These are phyloP conservation scores for Kwoniella mangroviensis DNA, from an alignment of 768 basidiomycete species.

Conservation along the genomic window DNA sequence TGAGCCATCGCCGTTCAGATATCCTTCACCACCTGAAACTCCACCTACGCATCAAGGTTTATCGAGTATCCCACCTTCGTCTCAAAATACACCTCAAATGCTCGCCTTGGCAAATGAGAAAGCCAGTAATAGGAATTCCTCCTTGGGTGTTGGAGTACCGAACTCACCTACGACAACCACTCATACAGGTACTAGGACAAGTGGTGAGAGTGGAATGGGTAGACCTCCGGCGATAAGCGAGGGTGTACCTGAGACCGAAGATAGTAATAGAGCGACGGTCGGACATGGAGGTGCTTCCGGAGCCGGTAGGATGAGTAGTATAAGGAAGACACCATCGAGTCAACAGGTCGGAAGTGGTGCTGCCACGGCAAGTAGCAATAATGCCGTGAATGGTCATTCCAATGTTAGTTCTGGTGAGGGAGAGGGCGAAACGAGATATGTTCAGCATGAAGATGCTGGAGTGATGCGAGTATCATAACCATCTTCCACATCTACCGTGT, in stretches of 20 bases:
- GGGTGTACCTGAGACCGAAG: constrained; percentile 12
- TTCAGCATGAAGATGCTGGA: constrained; percentile 44
- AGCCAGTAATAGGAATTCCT: constrained; percentile 4
- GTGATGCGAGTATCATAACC: constrained; percentile 36
- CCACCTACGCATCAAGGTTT: constrained; percentile 1
- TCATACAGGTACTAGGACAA: not conserved
- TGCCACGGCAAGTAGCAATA: not conserved
- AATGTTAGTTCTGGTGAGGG: not conserved
- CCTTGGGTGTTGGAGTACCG: not conserved
- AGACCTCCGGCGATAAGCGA: not conserved
- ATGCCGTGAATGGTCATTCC: constrained; percentile 2
- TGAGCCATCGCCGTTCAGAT: constrained; percentile 26
- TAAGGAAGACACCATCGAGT: constrained; percentile 24
- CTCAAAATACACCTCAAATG: constrained; percentile 16
- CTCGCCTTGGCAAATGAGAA: constrained; percentile 20
- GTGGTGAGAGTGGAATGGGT: not conserved
- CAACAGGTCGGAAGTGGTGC: constrained; percentile 4
- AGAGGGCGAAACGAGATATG: constrained; percentile 23
- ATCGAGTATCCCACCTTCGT: constrained; percentile 1
- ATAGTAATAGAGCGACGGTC: constrained; percentile 16
- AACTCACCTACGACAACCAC: not conserved
- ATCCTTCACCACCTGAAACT: constrained; percentile 25
- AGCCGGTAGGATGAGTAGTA: constrained; percentile 23
- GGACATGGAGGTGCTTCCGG: constrained; percentile 20
- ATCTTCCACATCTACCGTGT: not conserved